Percentiles rank a stretch among this genome's conserved stretches.
phyloP scores from a whole-genome alignment of 371 early-diverging fungal species.

The Phascolomyces articulosus region DNA sequence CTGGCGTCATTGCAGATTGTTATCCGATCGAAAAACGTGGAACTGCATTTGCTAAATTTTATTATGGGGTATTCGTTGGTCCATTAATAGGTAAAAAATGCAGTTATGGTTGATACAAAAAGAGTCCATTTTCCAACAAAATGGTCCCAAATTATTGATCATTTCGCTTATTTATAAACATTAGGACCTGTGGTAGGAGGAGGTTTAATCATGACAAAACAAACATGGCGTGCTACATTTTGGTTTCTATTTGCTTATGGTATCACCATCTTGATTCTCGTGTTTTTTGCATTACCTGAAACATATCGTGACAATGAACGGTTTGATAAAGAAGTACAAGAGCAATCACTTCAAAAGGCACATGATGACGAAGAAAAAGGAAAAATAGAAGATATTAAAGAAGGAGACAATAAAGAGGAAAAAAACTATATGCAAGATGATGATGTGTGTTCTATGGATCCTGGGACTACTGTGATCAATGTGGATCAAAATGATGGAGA shows the following conservation, averaged over 20 bases:
- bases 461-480: not conserved
- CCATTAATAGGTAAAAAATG: constrained; percentile 38
- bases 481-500: not conserved
- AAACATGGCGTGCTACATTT: constrained; percentile 62
- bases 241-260: constrained; percentile 61
- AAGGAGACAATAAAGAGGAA: not conserved
- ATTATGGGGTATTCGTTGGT: constrained; percentile 53
- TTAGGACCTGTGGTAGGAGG: constrained; percentile 36
- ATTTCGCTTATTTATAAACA: no score
- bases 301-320: constrained; percentile 50
- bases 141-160: no score
- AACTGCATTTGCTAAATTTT: constrained; percentile 40
- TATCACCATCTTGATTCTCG: constrained; percentile 36
- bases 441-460: not conserved
- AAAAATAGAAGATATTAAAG: no score
- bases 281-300: constrained; percentile 64
- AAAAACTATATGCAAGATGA: not conserved
- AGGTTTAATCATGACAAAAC: constrained; percentile 29
- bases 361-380: not conserved
- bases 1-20: constrained; percentile 43
- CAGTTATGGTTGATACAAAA: no score
- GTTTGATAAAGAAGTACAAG: constrained; percentile 10
- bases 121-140: no score
- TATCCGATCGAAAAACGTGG: constrained; percentile 29
- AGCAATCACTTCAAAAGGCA: not conserved